Base-by-base conservation (phyloP, 192 early-diverging fungal genomes). In the Coemansia sp. region DNA sequence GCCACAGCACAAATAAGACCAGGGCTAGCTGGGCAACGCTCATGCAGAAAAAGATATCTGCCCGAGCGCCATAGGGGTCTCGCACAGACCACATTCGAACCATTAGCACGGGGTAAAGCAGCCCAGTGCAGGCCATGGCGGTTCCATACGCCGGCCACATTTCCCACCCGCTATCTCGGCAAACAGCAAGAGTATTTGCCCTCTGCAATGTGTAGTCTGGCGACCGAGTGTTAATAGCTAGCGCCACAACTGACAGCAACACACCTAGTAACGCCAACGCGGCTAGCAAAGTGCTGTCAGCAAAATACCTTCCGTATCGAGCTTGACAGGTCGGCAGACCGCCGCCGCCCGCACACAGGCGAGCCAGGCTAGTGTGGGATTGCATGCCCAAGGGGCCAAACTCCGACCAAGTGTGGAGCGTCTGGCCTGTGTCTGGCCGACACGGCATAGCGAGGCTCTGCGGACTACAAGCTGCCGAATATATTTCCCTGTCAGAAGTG, bases 101-200 rank as follows among this genome's bases (percentile, higher is more conserved):
- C 22, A 52, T 34, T 14, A 77, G 53, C 15, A 32, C 64, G n/a
- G 68, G 64, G 26, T 68, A 71, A 15, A 63, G 38, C 2, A 66
- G 41, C 4, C 52, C 74, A 29, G 39, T 32, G 17, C 34, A 58
- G 4, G 48, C 39, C 22, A 63, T 41, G 12, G 74, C 63, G 11
- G 60, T 38, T 26, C 68, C 58, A 34, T 77, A 77, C 3, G 61
- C 64, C 6, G 61, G 61, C 74, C 74, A 77, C 56, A 63, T 24
- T 15, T 48, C 65, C 74, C 74, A 77, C 11, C 68, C 63, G 22
- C 39, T 52, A 11, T 46, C 57, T 9, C 39, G n/a, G 27, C 74
- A 76, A 0, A 65, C 60, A 40, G 42, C 17, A n/a, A 32, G 61
- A 7, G 33, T 27, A 34, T 24, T 39, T 8, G 21, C 14, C 15